Percentiles rank a stretch among this genome's conserved stretches.
Conservation (phyloP, 345 rosid species). For the Brassica cretica region DNA sequence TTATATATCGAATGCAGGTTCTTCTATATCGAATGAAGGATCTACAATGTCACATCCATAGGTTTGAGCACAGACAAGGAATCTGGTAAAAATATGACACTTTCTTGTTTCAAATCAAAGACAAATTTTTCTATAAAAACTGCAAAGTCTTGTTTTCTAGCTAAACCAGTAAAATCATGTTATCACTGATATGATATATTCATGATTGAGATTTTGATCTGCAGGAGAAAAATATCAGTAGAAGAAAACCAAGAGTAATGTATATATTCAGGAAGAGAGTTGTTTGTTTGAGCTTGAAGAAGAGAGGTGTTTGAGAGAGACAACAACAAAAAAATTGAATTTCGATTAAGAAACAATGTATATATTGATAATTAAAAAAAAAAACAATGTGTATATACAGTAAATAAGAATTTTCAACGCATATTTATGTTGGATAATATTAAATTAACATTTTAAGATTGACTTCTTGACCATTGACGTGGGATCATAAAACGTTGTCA, state of each 20-base stretch:
- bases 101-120: not conserved
- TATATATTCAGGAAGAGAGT: not conserved
- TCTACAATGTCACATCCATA: slow-evolving; percentile 35
- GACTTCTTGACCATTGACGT: not conserved
- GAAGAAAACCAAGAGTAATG: slow-evolving; percentile 20
- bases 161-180: not conserved
- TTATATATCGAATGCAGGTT: slow-evolving; percentile 23
- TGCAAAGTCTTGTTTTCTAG: too few relatives aligned
- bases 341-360: not conserved
- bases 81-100: slow-evolving; percentile 20
- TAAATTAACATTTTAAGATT: not conserved
- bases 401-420: not conserved
- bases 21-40: slow-evolving; percentile 22
- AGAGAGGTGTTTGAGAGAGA: not conserved
- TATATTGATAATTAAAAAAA: not conserved
- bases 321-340: not conserved
- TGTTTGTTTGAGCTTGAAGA: slow-evolving; percentile 22
- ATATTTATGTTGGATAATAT: slow-evolving; percentile 8
- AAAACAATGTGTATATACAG: slow-evolving; percentile 5
- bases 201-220: slow-evolving; percentile 6
- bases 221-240: slow-evolving; percentile 21
- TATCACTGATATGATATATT: not conserved
- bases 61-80: slow-evolving; percentile 15
- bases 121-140: too few relatives aligned
- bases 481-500: not conserved